Evolutionary conservation across 2,329 filamentous ascomycete species (phyloP).

Genomic region (Fusarium sp.): DNA sequence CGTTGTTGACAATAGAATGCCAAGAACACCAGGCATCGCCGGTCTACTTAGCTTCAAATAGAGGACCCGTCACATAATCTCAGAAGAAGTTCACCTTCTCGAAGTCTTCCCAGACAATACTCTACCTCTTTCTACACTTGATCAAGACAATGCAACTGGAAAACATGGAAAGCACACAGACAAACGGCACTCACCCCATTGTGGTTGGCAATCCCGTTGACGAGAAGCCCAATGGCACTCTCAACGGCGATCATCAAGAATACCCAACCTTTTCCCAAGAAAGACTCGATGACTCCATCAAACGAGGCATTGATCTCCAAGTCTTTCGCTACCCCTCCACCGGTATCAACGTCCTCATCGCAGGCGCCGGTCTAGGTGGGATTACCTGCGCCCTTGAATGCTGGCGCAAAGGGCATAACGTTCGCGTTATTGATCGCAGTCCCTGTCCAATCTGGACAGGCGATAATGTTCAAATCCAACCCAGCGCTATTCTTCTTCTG

Average conservation of each 20-base stretch:
- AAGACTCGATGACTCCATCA: neutral
- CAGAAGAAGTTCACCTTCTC: fast-evolving
- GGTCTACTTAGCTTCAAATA: slow-evolving; percentile 15
- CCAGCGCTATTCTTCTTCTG: slow-evolving; percentile 27
- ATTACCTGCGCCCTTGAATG: slow-evolving; percentile 28
- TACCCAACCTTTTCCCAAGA: neutral
- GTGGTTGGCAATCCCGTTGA: neutral
- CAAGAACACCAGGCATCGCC: neutral
- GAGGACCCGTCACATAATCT: neutral
- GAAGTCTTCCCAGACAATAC: fast-evolving
- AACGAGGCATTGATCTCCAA: slow-evolving; percentile 8
- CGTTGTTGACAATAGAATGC: neutral
- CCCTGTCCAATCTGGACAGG: slow-evolving; percentile 25
- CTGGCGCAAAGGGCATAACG: slow-evolving; percentile 34
- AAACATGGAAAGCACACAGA: neutral
- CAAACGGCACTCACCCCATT: neutral
- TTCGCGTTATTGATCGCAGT: slow-evolving; percentile 26
- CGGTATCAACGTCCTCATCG: slow-evolving; percentile 22
- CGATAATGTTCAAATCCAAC: slow-evolving; percentile 30
- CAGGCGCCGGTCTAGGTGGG: slow-evolving; percentile 19
- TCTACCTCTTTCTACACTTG: fast-evolving
- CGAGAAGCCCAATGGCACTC: neutral
- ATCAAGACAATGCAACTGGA: neutral
- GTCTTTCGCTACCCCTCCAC: slow-evolving; percentile 34
- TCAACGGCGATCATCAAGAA: neutral